Evolutionary conservation across 192 early-diverging fungal genomes (phyloP).

Genomic region (Coemansia sp.): DNA sequence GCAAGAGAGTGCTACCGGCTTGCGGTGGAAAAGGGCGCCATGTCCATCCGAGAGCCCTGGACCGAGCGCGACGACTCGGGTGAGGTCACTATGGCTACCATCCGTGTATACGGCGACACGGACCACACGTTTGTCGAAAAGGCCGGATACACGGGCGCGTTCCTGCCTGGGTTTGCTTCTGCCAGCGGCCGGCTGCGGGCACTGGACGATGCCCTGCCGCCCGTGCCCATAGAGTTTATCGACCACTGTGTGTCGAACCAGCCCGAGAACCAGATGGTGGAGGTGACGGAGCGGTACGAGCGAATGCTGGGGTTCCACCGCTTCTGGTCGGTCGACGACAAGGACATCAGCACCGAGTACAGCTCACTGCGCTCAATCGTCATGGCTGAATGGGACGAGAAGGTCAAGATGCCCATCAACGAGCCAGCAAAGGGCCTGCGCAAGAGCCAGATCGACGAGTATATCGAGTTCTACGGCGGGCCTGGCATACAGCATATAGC

Average conservation of each 20-base stretch:
- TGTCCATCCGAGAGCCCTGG: constrained; percentile 68
- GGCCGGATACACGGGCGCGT: constrained; percentile 71
- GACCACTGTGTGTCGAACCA: constrained; percentile 97
- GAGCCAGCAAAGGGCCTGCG: constrained; percentile 90
- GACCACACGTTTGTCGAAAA: constrained; percentile 93
- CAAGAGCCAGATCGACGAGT: constrained; percentile 89
- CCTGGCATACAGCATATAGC: constrained; percentile 93
- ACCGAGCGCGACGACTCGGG: constrained; percentile 82
- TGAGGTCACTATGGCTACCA: constrained; percentile 85
- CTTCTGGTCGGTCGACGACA: constrained; percentile 98
- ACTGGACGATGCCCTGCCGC: constrained; percentile 58
- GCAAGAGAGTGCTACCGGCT: constrained; percentile 69
- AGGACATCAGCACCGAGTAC: constrained; percentile 92
- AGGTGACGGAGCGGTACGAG: constrained; percentile 84
- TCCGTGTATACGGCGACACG: constrained; percentile 90
- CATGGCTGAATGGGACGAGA: constrained; percentile 88
- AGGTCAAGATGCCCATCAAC: constrained; percentile 96
- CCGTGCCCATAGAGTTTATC: constrained; percentile 64
- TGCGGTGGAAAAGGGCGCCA: constrained; percentile 83
- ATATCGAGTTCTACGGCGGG: constrained; percentile 55
- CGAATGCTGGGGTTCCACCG: constrained; percentile 90
- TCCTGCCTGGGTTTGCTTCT: constrained; percentile 73
- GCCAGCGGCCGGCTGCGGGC: constrained; percentile 45
- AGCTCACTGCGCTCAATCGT: constrained; percentile 90
- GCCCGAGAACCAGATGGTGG: constrained; percentile 83